Evolutionary conservation across 108 stramenopile genomes (phyloP).

Genomic region (Hondaea fermentalgiana): DNA sequence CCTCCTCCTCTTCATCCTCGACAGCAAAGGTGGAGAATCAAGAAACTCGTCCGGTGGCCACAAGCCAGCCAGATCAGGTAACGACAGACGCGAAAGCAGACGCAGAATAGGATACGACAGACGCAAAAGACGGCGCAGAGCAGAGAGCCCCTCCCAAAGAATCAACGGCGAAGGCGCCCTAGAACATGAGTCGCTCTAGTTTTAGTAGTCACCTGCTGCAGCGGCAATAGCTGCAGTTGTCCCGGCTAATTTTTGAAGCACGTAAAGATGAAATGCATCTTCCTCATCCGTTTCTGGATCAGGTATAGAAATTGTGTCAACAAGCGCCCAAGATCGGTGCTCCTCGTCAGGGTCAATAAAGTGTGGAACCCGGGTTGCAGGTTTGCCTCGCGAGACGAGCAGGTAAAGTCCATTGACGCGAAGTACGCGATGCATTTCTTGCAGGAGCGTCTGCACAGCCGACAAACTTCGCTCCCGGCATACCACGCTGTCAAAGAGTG

Average conservation of each 20-base stretch:
- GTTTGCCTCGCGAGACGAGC: not conserved
- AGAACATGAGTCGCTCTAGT: no score
- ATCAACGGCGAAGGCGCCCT: no score
- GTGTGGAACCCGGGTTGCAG: not conserved
- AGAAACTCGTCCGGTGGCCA: not conserved
- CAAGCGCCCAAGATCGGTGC: not conserved
- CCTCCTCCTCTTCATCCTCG: slow-evolving; percentile 1
- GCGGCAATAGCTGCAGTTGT: not conserved
- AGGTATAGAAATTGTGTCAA: not conserved
- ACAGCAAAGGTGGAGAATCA: not conserved
- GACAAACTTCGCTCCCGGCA: not conserved
- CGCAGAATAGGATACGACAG: no score
- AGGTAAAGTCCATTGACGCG: not conserved
- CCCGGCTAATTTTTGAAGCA: not conserved
- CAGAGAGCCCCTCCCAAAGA: no score
- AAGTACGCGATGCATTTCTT: not conserved
- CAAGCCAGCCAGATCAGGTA: no score
- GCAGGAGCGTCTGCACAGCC: not conserved
- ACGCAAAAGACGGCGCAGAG: no score
- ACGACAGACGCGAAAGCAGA: no score
- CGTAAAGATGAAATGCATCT: not conserved
- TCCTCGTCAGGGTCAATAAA: not conserved
- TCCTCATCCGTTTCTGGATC: not conserved
- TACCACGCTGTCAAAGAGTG: not conserved
- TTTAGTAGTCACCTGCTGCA: no score